phyloP scores from a whole-genome alignment of 352 stramenopile genomes.

The Aphanomyces cochlioides region DNA sequence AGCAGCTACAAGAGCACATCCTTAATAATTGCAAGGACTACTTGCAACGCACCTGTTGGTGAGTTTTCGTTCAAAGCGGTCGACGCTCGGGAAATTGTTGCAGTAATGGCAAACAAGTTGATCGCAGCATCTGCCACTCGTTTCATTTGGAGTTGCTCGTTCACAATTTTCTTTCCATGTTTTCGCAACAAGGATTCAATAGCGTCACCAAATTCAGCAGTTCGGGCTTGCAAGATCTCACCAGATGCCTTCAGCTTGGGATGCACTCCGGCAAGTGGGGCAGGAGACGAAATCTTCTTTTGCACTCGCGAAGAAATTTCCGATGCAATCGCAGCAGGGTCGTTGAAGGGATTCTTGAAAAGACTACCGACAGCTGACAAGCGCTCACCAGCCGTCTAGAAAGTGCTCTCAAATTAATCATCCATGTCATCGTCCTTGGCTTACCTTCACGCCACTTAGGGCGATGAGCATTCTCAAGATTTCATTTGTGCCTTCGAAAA shows the following conservation, averaged over 20 bases:
- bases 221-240: slow-evolving; percentile 64
- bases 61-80: slow-evolving; percentile 52
- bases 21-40: not conserved
- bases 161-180: slow-evolving; percentile 84
- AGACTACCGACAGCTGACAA: slow-evolving; percentile 70
- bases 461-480: slow-evolving; percentile 91
- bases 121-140: slow-evolving; percentile 83
- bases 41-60: slow-evolving; percentile 33
- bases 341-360: slow-evolving; percentile 79
- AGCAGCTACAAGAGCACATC: slow-evolving; percentile 33
- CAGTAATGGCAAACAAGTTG: slow-evolving; percentile 79
- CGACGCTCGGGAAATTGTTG: slow-evolving; percentile 77
- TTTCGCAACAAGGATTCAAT: slow-evolving; percentile 76
- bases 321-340: slow-evolving; percentile 60
- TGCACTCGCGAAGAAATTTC: slow-evolving; percentile 76
- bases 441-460: slow-evolving; percentile 74
- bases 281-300: slow-evolving; percentile 65
- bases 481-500: slow-evolving; percentile 91
- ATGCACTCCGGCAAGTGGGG: slow-evolving; percentile 67
- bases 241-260: slow-evolving; percentile 51
- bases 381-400: slow-evolving; percentile 71
- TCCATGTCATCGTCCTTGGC: slow-evolving; percentile 13
- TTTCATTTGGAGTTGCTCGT: slow-evolving; percentile 84
- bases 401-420: not conserved
- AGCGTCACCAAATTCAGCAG: slow-evolving; percentile 67